Percentiles rank a stretch among this genome's conserved stretches.
These are phyloP conservation scores for Paramyrothecium sp. DNA, from an alignment of 2,329 filamentous ascomycete genomes.

Conservation along the genomic window DNA sequence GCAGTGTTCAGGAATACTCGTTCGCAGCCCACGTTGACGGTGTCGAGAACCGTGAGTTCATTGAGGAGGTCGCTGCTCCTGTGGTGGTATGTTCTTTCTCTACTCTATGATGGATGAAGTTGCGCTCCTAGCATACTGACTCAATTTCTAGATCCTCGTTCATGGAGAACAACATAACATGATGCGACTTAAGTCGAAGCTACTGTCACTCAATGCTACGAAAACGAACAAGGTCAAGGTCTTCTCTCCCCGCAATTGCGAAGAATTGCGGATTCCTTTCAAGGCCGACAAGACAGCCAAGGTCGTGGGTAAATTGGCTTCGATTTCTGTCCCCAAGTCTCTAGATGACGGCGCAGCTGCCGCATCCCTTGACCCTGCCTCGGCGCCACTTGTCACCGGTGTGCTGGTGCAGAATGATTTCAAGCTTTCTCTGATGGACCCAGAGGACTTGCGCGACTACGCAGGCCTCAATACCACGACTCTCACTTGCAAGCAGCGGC, in stretches of 20 bases:
- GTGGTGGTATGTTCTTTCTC: slow-evolving; percentile 71
- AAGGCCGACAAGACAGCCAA: slow-evolving; percentile 93
- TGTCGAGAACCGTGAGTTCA: slow-evolving; percentile 93
- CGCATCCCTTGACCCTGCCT: slow-evolving; percentile 23
- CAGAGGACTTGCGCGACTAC: slow-evolving; percentile 93
- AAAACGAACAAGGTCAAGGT: slow-evolving; percentile 85
- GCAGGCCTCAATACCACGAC: slow-evolving; percentile 95
- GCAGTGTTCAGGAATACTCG: slow-evolving; percentile 89
- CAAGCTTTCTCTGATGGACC: slow-evolving; percentile 94
- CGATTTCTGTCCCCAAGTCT: slow-evolving; percentile 66
- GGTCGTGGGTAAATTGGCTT: slow-evolving; percentile 89
- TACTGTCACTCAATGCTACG: slow-evolving; percentile 85
- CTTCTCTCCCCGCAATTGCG: slow-evolving; percentile 90
- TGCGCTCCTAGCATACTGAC: too few species aligned
- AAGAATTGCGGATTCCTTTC: slow-evolving; percentile 93
- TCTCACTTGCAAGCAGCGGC: slow-evolving; percentile 86
- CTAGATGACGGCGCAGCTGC: slow-evolving; percentile 14
- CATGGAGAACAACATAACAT: slow-evolving; percentile 98
- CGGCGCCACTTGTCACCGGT: slow-evolving; percentile 68
- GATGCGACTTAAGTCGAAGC: slow-evolving; percentile 93
- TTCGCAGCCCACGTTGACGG: slow-evolving; percentile 98
- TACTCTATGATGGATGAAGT: too few species aligned
- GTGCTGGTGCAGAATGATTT: slow-evolving; percentile 98
- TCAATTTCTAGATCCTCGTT: slow-evolving; percentile 73
- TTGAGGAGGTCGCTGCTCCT: slow-evolving; percentile 87